Base-by-base conservation (phyloP, 805 yeast species). In the Saturnispora galanensis region DNA sequence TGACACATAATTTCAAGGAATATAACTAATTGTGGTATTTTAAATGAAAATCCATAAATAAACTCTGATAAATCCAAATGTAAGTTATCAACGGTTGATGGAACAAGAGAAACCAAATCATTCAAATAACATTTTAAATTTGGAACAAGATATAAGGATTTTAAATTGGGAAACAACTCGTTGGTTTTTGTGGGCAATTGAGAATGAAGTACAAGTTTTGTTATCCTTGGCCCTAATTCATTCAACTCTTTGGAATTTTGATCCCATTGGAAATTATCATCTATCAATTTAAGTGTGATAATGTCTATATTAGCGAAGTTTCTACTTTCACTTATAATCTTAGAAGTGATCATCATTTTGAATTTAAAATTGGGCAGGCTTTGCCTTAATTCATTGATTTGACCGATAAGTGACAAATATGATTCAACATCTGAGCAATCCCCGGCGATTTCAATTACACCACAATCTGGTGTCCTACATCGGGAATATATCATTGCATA, bases 1-100 rank as follows among this genome's bases (percentile, higher is more conserved):
- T 42, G 45, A 36, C 39, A 35, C 45, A 42, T 35, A 3, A 42
- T 17, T 17, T 42, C 45, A 17, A 42, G 21, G 31, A 42, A 42
- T 30, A 30, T 10, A 35, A 42, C 15, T 3, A 36, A 35, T 16
- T 12, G 5, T 7, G 45, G 45, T 21, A 42, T 28, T 18, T 42
- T 35, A 15, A 42, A 35, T 6, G 16, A 11, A 17, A 42, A 42
- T 11, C 45, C 45, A 35, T 30, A 16, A 18, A 42, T 42, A 13
- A 35, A 30, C 9, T 36, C 35, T 6, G 45, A 42, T 12, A 42
- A 32, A 36, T 42, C 45, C 16, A 42, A 42, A 35, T 42, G 45
- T 31, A 42, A 36, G 32, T 42, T 42, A n/a, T 13, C 13, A 15
- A 42, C 39, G 10, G 40, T 35, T 18, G 30, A 8, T 9, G 45